Evolutionary conservation across 805 yeast species (phyloP), one percentile per base, ranked within the genome.

Genomic region (Pichia nanzhaoensis): DNA sequence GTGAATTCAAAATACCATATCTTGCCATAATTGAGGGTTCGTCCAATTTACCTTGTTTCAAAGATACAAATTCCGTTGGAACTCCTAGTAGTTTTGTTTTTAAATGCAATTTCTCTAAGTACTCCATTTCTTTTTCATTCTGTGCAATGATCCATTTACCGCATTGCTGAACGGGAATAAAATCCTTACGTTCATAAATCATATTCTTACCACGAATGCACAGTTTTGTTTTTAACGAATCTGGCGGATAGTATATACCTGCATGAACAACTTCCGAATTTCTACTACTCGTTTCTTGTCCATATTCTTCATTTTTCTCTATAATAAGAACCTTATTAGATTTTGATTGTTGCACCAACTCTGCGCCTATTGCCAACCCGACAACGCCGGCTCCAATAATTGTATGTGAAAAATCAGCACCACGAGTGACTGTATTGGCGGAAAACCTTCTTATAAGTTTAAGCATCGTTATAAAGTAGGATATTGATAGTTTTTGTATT

Each of bases 191-290:
- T 14, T 67, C 65, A 59, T 88, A 89, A 12, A 89, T 69, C 61
- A 80, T 63, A 13, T 77, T 62, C 54, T 84, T 88, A 0, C 97
- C 97, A 33, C 74, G 71, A 30, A 89, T 68, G 55, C 96, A 90
- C 24, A 89, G 63, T 51, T 69, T 63, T 0, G 86, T 77, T 57
- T 86, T 83, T 44, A 90, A 67, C 2, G 84, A 73, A 47, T 76
- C 75, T 9, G 68, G 64, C 0, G 95, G 95, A 56, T 85, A 84
- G 59, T 90, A 90, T 6, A 89, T 56, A 0, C 96, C 96, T 0
- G 95, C 95, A 64, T 89, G 97, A 20, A 89, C 82, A 21, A 90
- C 97, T 57, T 90, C 97, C 2, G 95, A 84, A 67, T 89, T 89
- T 42, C 96, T 69, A n/a, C 91, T 75, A 5, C 95, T 82, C 0